Evolutionary conservation across 768 basidiomycete species (phyloP), one percentile per base, ranked within the genome.

Genomic region (Baorangia bicolor): DNA sequence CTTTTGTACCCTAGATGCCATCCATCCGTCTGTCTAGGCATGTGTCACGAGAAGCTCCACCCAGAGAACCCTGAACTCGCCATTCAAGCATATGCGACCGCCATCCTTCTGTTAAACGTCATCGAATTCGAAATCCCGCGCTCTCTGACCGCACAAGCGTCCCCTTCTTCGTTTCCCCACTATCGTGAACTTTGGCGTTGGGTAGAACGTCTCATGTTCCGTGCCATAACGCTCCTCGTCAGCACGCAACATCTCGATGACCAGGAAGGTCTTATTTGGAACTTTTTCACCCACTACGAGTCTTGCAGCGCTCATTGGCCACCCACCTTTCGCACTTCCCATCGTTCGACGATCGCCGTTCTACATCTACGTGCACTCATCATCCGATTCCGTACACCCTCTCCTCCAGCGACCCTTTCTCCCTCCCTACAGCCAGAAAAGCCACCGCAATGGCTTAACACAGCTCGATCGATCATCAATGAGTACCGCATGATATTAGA

Each of bases 121-220:
- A 69, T 82, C 35, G 76, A 78, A 47, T 69, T 75, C 34, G 82
- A 84, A 54, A 78, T 84, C 31, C 74, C 75, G 18, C 69, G 62
- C 34, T 51, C 71, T 38, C 68, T 65, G 27, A 65, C 62, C 47
- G 59, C 53, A 60, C 68, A 60, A 48, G 28, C 44, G 1, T 66
- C 49, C 54, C 66, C 30, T 74, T 73, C 80, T 3, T 77, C 85
- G 5, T 93, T 93, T 62, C 67, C 74, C 4, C 80, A 80, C 43
- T 85, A 89, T 52, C 87, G 88, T 8, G 94, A 98, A 64, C 77
- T 95, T 11, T 94, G 92, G 78, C 79, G 93, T 47, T 94, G 91
- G 90, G 77, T 83, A 3, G 92, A 96, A 62, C 79, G 85, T 20
- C 77, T 92, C 23, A 74, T 94, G n/a, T 89, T 90, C 76, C 82